Conservation (phyloP, 2,329 filamentous ascomycete species). For the Fusarium euwallaceae region DNA sequence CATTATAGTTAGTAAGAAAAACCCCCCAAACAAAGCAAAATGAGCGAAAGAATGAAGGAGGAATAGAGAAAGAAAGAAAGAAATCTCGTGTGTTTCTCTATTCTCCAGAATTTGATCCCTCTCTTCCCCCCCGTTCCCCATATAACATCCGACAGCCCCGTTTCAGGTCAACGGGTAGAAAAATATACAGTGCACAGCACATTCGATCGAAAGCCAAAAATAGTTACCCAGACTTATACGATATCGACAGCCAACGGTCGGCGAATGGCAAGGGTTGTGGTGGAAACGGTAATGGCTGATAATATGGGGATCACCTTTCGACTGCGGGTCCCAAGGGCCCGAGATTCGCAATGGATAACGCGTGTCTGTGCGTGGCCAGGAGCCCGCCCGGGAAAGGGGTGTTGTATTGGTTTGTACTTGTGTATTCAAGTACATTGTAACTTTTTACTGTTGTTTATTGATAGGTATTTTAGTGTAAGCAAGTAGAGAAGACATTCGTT, state of each 20-base stretch:
- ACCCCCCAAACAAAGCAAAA: background rate
- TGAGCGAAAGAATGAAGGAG: background rate
- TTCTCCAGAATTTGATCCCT: background rate
- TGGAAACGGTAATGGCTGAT: slow-evolving; percentile 2
- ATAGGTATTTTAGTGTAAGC: background rate
- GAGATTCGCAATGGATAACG: slow-evolving; percentile 1
- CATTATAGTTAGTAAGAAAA: background rate
- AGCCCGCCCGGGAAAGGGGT: background rate
- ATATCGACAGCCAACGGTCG: background rate
- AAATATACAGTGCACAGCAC: background rate
- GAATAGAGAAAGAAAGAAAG: background rate
- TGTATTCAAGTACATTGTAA: background rate
- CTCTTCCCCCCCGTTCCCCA: background rate
- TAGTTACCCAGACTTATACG: background rate
- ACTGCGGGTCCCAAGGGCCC: background rate
- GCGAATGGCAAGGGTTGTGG: background rate
- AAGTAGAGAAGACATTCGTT: background rate
- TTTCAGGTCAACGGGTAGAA: background rate
- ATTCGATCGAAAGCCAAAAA: background rate
- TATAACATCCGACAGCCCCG: slow-evolving; percentile 4
- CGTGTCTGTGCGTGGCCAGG: slow-evolving; percentile 3
- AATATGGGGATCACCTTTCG: slow-evolving; percentile 6
- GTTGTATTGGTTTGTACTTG: background rate
- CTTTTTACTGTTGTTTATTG: background rate
- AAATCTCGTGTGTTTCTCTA: background rate